Base-by-base conservation (phyloP, 2,329 filamentous ascomycete genomes). In the Xylariaceae sp. region DNA sequence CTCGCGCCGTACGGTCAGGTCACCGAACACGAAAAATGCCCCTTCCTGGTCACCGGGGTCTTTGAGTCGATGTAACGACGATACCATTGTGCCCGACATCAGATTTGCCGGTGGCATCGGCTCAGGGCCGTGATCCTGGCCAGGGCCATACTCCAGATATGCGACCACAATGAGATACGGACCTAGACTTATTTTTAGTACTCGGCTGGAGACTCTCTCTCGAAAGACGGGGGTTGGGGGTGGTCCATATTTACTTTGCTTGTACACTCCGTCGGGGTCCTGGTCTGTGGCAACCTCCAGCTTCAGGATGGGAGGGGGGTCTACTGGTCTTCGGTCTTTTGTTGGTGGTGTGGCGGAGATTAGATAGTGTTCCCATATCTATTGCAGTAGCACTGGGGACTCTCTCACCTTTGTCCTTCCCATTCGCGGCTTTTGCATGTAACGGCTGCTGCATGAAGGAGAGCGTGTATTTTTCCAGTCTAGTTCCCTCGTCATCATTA, bases 11-110 rank as follows among this genome's bases (percentile, higher is more conserved):
- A 93, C 85, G 0, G 90, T 94, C 18, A 96, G 78, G 73, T 96
- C 91, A 4, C 89, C 89, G 73, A 95, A 96, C n/a, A 96, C 87
- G 69, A 96, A 96, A 75, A 92, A 95, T 0, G 87, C 90, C 9
- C 88, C 88, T 73, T 94, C 90, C 76, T 78, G 79, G 69, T 92
- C 92, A 68, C 88, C 81, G 2, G 84, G 80, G 70, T 95, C 89
- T 72, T 94, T 93, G 56, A 95, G 77, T 56, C 89, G 83, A 73
- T 95, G 89, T 53, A 94, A 79, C 7, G 91, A 95, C 1, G 91
- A 95, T 4, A 89, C 87, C 48, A 89, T 78, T 4, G 88, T 89
- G 7, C 91, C 91, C 44, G 86, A 81, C 60, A 92, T 75, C 50
- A 83, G 80, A 61, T 82, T 83, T 47, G 66, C 67, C 51, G 68